phyloP scores from a whole-genome alignment of 164 flowering plant genomes.

The Saururus chinensis region DNA sequence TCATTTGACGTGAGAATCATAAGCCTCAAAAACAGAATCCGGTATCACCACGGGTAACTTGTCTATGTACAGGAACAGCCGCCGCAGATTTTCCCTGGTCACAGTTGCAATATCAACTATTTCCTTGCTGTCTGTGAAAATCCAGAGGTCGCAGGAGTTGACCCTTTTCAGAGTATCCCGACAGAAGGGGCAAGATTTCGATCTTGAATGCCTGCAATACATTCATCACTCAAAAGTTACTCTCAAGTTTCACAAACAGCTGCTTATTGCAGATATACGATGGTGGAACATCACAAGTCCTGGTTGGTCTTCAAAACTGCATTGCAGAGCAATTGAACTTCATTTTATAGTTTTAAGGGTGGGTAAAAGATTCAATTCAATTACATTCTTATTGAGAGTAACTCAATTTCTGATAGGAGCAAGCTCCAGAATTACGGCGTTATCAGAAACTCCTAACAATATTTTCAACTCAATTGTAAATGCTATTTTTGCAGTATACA shows the following conservation, averaged over 20 bases:
- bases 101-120: conserved; percentile 44
- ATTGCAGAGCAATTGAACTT: no score
- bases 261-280: background rate
- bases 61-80: conserved; percentile 57
- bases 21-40: conserved; percentile 32
- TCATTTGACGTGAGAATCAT: conserved; percentile 27
- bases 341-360: no score
- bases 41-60: conserved; percentile 39
- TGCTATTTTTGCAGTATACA: no score
- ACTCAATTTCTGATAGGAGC: no score
- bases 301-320: no score
- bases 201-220: conserved; percentile 50
- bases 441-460: no score
- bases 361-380: no score
- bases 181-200: conserved; percentile 89
- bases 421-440: no score
- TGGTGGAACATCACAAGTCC: no score
- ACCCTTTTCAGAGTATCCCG: conserved; percentile 64
- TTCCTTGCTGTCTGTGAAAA: conserved; percentile 42
- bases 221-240: background rate
- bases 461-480: no score
- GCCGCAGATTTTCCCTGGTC: conserved; percentile 51
- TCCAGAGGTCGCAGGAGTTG: conserved; percentile 63
- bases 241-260: background rate
- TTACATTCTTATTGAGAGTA: no score